A percentile compares a stretch with the other conserved stretches of the same genome.
phyloP scores from a whole-genome alignment of 257 asterid species.

The Linderniella brevidens region DNA sequence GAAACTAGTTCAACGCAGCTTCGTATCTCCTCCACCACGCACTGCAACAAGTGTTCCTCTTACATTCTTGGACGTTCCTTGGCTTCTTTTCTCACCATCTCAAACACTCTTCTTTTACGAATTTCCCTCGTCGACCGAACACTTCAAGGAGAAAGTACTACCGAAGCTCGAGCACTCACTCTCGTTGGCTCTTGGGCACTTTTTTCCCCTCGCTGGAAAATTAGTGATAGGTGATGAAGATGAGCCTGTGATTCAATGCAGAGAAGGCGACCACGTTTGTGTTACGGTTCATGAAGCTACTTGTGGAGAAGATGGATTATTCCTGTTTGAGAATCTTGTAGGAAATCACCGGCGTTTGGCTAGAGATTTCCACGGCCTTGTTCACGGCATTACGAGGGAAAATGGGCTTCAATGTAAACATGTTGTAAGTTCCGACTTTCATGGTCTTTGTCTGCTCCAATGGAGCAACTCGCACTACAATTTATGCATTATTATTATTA shows the following conservation, averaged over 20 bases:
- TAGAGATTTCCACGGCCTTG: slow-evolving; percentile 12
- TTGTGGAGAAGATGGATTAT: not conserved
- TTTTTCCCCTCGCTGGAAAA: slow-evolving; percentile 27
- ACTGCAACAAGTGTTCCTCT: slow-evolving; percentile 20
- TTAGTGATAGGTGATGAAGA: not conserved
- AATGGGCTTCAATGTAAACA: not conserved
- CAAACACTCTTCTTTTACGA: slow-evolving; percentile 32
- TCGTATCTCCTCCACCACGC: slow-evolving; percentile 16
- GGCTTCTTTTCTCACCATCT: slow-evolving; percentile 21
- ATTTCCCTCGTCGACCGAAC: slow-evolving; percentile 11
- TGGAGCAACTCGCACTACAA: no score
- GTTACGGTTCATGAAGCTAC: slow-evolving; percentile 21
- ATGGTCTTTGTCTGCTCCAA: no score
- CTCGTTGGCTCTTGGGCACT: slow-evolving; percentile 29
- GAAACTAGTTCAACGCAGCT: slow-evolving; percentile 9
- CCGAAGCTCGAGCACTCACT: slow-evolving; percentile 40
- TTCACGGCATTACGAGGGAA: slow-evolving; percentile 13
- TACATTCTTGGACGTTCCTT: slow-evolving; percentile 21
- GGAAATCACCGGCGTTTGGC: slow-evolving; percentile 14
- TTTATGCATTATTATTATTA: no score
- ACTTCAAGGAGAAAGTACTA: slow-evolving; percentile 17
- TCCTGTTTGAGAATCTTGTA: slow-evolving; percentile 14
- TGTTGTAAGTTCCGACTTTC: no score
- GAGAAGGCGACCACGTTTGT: slow-evolving; percentile 15
- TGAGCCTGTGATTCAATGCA: no score